Percentiles rank a stretch among this genome's conserved stretches.
phyloP scores from a whole-genome alignment of 2,329 filamentous ascomycete species.

The Arthrobotrys pseudoclavata region DNA sequence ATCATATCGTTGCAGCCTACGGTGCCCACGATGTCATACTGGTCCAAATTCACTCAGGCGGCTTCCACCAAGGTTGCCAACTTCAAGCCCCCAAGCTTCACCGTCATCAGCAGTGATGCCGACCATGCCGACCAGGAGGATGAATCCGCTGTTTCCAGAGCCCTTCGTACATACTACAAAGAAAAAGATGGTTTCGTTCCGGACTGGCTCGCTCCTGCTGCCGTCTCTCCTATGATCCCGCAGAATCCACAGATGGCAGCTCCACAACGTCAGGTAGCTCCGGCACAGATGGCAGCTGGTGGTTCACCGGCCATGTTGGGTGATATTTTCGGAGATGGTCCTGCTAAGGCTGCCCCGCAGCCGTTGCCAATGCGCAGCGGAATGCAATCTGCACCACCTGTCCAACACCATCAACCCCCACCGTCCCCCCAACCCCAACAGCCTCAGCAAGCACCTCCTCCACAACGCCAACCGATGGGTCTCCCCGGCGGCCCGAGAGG shows the following conservation, averaged over 20 bases:
- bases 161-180: slow-evolving; percentile 58
- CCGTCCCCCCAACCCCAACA: slow-evolving; percentile 37
- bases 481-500: slow-evolving; percentile 43
- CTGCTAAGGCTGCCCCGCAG: slow-evolving; percentile 17
- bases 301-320: slow-evolving; percentile 34
- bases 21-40: slow-evolving; percentile 33
- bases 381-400: slow-evolving; percentile 33
- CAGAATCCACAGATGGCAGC: slow-evolving; percentile 7
- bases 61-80: slow-evolving; percentile 51
- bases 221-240: slow-evolving; percentile 22
- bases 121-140: slow-evolving; percentile 54
- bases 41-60: slow-evolving; percentile 30
- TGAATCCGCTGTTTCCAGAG: slow-evolving; percentile 55
- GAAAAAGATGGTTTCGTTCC: slow-evolving; percentile 57
- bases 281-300: slow-evolving; percentile 33
- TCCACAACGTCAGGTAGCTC: slow-evolving; percentile 8
- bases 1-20: neutral
- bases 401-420: slow-evolving; percentile 50
- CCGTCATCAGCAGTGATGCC: slow-evolving; percentile 30
- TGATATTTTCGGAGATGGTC: slow-evolving; percentile 53
- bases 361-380: slow-evolving; percentile 29
- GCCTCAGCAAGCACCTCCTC: slow-evolving; percentile 34
- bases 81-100: slow-evolving; percentile 42
- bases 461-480: slow-evolving; percentile 28
- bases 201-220: slow-evolving; percentile 45